Conservation (phyloP, 1,284 basidiomycete genomes). For the Cutaneotrichosporon dermatis region DNA sequence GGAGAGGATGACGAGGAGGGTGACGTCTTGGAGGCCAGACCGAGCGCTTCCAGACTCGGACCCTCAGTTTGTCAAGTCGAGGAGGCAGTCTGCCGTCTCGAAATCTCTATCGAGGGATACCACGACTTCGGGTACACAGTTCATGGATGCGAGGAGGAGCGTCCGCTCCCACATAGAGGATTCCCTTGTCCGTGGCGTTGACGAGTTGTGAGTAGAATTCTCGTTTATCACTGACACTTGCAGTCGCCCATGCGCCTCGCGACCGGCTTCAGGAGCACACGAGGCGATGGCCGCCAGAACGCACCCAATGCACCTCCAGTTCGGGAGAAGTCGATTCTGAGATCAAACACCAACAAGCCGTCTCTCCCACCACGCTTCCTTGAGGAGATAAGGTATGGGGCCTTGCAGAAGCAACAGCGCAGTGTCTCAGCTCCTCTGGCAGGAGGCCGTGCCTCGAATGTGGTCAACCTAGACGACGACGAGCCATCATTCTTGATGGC, state of each 20-base stretch:
- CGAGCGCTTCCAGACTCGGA: slow-evolving; percentile 23
- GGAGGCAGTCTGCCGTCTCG: slow-evolving; percentile 3
- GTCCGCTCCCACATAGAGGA: slow-evolving; percentile 79
- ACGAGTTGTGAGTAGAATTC: slow-evolving; percentile 41
- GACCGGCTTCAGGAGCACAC: slow-evolving; percentile 19
- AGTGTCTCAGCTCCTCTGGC: slow-evolving; percentile 26
- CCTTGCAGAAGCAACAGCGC: slow-evolving; percentile 19
- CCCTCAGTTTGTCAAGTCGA: background rate
- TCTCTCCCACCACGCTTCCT: slow-evolving; percentile 43
- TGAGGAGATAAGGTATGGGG: slow-evolving; percentile 43
- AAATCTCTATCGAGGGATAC: slow-evolving; percentile 9
- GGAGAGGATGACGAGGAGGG: slow-evolving; percentile 39
- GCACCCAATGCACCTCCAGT: slow-evolving; percentile 35
- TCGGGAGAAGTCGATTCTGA: slow-evolving; percentile 41
- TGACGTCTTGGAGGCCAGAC: slow-evolving; percentile 45
- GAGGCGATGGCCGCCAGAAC: slow-evolving; percentile 20
- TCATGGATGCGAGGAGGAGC: slow-evolving; percentile 78
- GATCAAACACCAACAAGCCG: slow-evolving; percentile 28
- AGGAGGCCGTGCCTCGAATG: slow-evolving; percentile 22
- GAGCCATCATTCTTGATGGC: slow-evolving; percentile 34
- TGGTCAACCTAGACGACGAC: slow-evolving; percentile 21
- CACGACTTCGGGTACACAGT: slow-evolving; percentile 63
- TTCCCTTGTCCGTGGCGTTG: slow-evolving; percentile 68
- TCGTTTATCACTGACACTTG: background rate
- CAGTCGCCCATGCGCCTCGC: slow-evolving; percentile 25